Percentiles rank a stretch among this genome's conserved stretches.
These are phyloP conservation scores for Prunus yedoensis DNA, from an alignment of 331 rosid species.

Conservation along the genomic window DNA sequence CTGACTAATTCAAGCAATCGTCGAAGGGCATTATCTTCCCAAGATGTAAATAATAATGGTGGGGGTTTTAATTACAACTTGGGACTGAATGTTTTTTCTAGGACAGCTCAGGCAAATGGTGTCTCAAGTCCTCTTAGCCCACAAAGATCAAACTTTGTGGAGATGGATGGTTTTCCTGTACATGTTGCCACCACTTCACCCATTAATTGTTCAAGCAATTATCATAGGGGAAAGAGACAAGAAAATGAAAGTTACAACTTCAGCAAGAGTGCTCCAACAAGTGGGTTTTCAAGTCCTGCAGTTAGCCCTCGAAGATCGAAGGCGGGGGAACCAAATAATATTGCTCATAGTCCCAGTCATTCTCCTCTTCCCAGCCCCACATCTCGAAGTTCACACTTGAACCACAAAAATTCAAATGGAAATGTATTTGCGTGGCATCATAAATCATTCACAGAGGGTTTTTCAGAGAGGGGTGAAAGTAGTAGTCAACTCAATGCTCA, in stretches of 20 bases:
- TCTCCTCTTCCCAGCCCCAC: constrained; percentile 65
- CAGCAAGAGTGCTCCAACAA: constrained; percentile 74
- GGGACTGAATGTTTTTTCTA: constrained; percentile 40
- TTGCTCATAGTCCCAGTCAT: constrained; percentile 41
- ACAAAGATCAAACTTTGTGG: constrained; percentile 42
- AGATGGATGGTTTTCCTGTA: constrained; percentile 17
- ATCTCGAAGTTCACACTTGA: constrained; percentile 28
- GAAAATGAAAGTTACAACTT: constrained; percentile 27
- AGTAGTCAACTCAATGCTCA: constrained; percentile 57
- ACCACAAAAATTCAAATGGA: constrained; percentile 41
- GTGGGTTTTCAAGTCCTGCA: constrained; percentile 64
- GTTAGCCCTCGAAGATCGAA: constrained; percentile 63
- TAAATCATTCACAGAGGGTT: constrained; percentile 17
- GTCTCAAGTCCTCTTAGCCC: constrained; percentile 62
- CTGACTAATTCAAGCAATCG: too few relatives aligned
- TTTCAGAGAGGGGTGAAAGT: constrained; percentile 49
- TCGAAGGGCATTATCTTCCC: not conserved
- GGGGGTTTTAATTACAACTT: constrained; percentile 20
- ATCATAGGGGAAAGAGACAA: constrained; percentile 33
- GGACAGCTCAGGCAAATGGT: constrained; percentile 61
- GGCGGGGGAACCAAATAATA: constrained; percentile 36
- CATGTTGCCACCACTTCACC: constrained; percentile 28
- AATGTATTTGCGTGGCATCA: constrained; percentile 18
- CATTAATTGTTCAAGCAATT: constrained; percentile 28
- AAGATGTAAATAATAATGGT: constrained; percentile 19